A percentile compares a stretch with the other conserved stretches of the same genome.
Evolutionary conservation across 73 alveolate species (phyloP).

Genomic region (Uronychia binucleata): DNA sequence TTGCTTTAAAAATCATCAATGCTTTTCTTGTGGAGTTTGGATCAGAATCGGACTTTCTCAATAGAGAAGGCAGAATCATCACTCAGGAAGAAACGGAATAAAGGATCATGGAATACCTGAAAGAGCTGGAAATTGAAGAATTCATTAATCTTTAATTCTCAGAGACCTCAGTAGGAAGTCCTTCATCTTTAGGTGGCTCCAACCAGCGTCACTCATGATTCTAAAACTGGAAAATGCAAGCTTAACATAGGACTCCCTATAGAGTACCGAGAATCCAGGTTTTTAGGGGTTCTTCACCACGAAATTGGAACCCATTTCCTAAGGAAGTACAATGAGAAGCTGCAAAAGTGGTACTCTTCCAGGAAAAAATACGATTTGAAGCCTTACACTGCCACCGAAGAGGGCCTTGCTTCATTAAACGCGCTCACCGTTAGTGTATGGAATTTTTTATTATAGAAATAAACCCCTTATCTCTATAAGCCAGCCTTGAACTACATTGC

Average conservation of each 20-base stretch:
- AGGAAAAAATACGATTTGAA: constrained; percentile 75
- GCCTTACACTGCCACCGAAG: constrained; percentile 78
- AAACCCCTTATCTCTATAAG: constrained; percentile 67
- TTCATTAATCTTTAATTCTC: not conserved
- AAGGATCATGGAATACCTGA: constrained; percentile 56
- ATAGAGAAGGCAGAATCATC: constrained; percentile 76
- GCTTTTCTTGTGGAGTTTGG: constrained; percentile 66
- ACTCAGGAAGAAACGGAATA: constrained; percentile 68
- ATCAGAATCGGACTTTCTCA: constrained; percentile 59
- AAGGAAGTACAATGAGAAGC: constrained; percentile 72
- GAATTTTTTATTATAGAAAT: not conserved
- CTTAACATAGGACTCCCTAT: constrained; percentile 79
- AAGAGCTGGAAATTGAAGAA: constrained; percentile 57
- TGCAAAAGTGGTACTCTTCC: constrained; percentile 71
- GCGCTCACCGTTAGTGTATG: constrained; percentile 49
- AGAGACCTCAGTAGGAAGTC: constrained; percentile 29
- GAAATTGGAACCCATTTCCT: constrained; percentile 91
- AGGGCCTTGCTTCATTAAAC: constrained; percentile 82
- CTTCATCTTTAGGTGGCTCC: constrained; percentile 78
- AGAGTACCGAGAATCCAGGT: constrained; percentile 72
- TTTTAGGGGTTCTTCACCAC: constrained; percentile 82
- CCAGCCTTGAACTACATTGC: constrained; percentile 85
- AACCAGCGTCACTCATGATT: constrained; percentile 62
- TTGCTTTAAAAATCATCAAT: constrained; percentile 71
- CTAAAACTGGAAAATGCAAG: constrained; percentile 61